Evolutionary conservation across 345 rosid genomes (phyloP).

Genomic region (Odontarrhena argentea): DNA sequence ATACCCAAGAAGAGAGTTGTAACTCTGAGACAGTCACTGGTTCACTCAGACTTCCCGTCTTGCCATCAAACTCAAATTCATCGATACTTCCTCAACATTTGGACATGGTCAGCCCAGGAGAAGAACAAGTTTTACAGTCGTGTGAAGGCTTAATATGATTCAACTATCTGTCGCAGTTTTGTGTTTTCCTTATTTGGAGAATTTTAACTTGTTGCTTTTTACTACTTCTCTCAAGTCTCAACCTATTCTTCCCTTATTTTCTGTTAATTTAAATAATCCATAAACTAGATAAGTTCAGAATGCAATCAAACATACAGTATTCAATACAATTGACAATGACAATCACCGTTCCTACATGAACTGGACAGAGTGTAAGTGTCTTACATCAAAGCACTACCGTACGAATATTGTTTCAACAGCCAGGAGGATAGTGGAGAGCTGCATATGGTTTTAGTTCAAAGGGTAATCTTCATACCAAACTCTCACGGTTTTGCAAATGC

Average conservation of each 20-base stretch:
- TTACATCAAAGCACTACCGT: too few relatives aligned
- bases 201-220: background rate
- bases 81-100: conserved; percentile 61
- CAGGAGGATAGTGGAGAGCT: background rate
- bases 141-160: conserved; percentile 50
- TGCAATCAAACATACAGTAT: too few relatives aligned
- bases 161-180: background rate
- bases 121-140: conserved; percentile 65
- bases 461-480: background rate
- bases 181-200: conserved; percentile 6
- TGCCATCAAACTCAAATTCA: conserved; percentile 79
- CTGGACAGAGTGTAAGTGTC: too few relatives aligned
- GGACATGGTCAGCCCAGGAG: conserved; percentile 73
- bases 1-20: conserved; percentile 90
- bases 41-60: conserved; percentile 73
- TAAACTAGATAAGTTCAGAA: too few relatives aligned
- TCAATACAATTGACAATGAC: too few relatives aligned
- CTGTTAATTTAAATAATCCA: too few relatives aligned
- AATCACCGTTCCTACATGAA: too few relatives aligned
- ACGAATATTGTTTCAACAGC: too few relatives aligned
- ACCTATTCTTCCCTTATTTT: too few relatives aligned
- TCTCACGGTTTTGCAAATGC: conserved; percentile 25
- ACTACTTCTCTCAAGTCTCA: background rate
- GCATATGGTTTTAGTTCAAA: conserved; percentile 33
- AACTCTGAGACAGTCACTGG: conserved; percentile 65